phyloP scores from a whole-genome alignment of 805 yeast genomes.

The Yarrowia sp. region DNA sequence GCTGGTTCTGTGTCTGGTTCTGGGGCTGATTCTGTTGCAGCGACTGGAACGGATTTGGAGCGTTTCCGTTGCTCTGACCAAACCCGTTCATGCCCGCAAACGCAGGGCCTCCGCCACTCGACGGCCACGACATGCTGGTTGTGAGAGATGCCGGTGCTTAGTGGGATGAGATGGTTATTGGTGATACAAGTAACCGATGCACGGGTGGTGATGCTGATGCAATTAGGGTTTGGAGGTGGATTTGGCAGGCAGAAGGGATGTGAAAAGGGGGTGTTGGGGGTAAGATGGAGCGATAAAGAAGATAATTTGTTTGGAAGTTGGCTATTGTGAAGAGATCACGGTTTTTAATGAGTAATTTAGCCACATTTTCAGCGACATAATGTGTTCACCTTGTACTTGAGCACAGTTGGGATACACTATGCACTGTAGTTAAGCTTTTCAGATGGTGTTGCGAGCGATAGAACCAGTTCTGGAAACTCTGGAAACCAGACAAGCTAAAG shows the following conservation, averaged over 20 bases:
- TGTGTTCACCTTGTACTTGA: too few species aligned
- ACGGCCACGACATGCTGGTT: slow-evolving; percentile 12
- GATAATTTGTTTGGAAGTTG: too few species aligned
- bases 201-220: slow-evolving; percentile 1
- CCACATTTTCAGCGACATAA: too few species aligned
- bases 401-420: not conserved
- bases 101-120: slow-evolving; percentile 10
- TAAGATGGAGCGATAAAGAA: too few species aligned
- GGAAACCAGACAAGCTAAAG: too few species aligned
- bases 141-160: not conserved
- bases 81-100: not conserved
- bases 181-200: not conserved
- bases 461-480: too few species aligned
- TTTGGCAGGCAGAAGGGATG: not conserved
- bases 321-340: too few species aligned
- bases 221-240: not conserved
- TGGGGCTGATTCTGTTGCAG: not conserved
- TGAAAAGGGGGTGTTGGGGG: not conserved
- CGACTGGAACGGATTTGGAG: slow-evolving; percentile 31
- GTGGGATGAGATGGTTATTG: not conserved
- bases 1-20: not conserved
- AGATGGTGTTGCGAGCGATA: too few species aligned
- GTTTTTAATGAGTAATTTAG: too few species aligned
- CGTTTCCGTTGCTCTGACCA: not conserved
- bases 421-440: not conserved